Conservation (phyloP, 345 rosid genomes). For the Ceriops tagal region DNA sequence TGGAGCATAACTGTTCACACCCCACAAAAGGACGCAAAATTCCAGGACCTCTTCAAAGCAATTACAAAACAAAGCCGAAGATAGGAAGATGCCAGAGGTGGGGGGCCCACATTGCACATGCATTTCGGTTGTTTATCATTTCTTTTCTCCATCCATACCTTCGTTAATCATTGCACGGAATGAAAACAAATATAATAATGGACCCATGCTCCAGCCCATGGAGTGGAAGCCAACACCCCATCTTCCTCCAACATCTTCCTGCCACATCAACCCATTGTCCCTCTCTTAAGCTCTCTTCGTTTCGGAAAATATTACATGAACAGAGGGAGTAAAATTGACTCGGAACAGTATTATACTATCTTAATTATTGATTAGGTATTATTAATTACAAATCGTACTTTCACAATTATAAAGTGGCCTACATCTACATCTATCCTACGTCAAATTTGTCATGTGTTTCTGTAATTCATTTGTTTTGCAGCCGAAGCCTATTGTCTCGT, state of each 20-base stretch:
- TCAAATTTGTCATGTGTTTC: background rate
- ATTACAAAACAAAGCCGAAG: constrained; percentile 25
- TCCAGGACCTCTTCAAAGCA: constrained; percentile 28
- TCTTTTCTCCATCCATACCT: constrained; percentile 29
- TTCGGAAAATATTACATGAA: no score
- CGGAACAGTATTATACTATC: no score
- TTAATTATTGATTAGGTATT: no score
- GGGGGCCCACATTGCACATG: constrained; percentile 46
- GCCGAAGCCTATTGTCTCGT: background rate
- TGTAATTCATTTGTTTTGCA: no score
- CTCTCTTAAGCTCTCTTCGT: background rate
- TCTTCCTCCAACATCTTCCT: constrained; percentile 9
- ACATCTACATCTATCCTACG: background rate
- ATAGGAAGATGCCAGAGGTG: constrained; percentile 29
- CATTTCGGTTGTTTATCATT: constrained; percentile 28
- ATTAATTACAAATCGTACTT: no score
- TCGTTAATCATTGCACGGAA: constrained; percentile 47
- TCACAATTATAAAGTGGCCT: no score
- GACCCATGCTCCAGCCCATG: constrained; percentile 21
- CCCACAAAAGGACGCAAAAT: constrained; percentile 23
- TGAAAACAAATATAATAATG: constrained; percentile 19
- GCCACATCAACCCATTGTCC: constrained; percentile 19
- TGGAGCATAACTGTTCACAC: constrained; percentile 38
- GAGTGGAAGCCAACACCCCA: constrained; percentile 41
- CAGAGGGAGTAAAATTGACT: no score